Evolutionary conservation across 2,329 filamentous ascomycete species (phyloP).

Genomic region (Pseudopyrenochaeta lycopersici): DNA sequence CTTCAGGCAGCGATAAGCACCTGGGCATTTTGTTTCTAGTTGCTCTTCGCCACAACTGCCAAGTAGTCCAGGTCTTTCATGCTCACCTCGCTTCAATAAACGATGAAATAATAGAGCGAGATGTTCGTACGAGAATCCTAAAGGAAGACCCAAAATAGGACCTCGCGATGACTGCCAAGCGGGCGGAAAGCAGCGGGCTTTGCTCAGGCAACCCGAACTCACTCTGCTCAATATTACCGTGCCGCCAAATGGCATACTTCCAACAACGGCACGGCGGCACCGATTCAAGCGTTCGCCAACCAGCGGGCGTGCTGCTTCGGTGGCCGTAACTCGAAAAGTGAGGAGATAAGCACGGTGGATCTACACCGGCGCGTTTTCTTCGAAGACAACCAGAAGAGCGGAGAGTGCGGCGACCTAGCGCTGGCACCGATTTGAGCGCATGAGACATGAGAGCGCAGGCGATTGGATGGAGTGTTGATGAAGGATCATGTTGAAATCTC

Average conservation of each 20-base stretch:
- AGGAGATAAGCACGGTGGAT: neutral
- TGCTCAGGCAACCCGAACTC: neutral
- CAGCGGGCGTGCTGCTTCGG: neutral
- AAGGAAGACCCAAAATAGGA: neutral
- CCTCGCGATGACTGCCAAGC: constrained; percentile 1
- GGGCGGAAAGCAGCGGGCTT: constrained; percentile 7
- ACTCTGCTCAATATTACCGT: constrained; percentile 18
- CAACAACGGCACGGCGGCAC: no score
- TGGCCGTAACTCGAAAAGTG: neutral
- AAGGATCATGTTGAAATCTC: neutral
- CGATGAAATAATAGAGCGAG: no score
- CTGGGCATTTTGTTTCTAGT: neutral
- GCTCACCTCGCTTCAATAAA: no score
- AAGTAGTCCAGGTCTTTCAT: neutral
- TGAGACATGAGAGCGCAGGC: no score
- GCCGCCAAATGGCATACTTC: constrained; percentile 13
- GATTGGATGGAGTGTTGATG: constrained; percentile 1
- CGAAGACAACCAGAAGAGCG: constrained; percentile 17
- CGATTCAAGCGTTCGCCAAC: neutral
- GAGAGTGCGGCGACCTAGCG: neutral
- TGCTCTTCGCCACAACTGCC: neutral
- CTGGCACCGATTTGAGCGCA: neutral
- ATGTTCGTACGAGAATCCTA: neutral
- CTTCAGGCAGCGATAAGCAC: neutral
- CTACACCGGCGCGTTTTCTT: constrained; percentile 3